Percentiles rank a stretch among this genome's conserved stretches.
Conservation (phyloP, 2,329 filamentous ascomycete species). For the Aspergillus arachidicola region DNA sequence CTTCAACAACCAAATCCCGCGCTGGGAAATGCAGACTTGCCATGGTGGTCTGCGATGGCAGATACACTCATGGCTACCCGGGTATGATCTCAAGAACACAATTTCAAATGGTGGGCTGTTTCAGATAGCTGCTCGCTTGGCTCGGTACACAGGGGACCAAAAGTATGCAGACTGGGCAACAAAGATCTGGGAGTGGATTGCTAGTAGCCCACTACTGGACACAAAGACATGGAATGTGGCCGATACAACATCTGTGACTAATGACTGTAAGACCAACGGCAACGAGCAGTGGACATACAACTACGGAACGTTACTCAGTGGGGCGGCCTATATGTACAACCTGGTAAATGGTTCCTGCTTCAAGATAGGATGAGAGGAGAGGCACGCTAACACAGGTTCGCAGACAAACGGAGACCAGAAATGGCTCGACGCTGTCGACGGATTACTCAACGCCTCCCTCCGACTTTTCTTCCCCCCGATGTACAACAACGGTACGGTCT, state of each 20-base stretch:
- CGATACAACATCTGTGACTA: constrained; percentile 53
- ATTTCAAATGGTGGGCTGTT: constrained; percentile 21
- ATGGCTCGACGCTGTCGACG: constrained; percentile 56
- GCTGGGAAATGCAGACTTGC: constrained; percentile 69
- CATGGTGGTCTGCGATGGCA: constrained; percentile 62
- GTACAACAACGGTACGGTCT: constrained; percentile 40
- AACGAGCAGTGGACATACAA: constrained; percentile 59
- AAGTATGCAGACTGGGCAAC: constrained; percentile 62
- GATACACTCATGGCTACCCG: constrained; percentile 16
- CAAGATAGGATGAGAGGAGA: too few relatives aligned
- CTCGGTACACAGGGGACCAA: constrained; percentile 17
- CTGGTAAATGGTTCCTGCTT: constrained; percentile 33
- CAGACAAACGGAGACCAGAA: constrained; percentile 35
- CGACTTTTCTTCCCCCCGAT: constrained; percentile 54
- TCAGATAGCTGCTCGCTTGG: constrained; percentile 17
- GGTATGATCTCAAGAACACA: constrained; percentile 18
- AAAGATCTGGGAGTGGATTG: constrained; percentile 60
- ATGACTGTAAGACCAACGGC: constrained; percentile 53
- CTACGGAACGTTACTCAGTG: constrained; percentile 54
- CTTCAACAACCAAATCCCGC: constrained; percentile 71
- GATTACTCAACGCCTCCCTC: constrained; percentile 59
- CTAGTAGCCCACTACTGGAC: constrained; percentile 44
- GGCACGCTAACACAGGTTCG: not conserved
- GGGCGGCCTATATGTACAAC: constrained; percentile 58
- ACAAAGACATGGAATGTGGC: constrained; percentile 49